Evolutionary conservation across 2,329 filamentous ascomycete genomes (phyloP).

Genomic region (Colletotrichum limetticola): DNA sequence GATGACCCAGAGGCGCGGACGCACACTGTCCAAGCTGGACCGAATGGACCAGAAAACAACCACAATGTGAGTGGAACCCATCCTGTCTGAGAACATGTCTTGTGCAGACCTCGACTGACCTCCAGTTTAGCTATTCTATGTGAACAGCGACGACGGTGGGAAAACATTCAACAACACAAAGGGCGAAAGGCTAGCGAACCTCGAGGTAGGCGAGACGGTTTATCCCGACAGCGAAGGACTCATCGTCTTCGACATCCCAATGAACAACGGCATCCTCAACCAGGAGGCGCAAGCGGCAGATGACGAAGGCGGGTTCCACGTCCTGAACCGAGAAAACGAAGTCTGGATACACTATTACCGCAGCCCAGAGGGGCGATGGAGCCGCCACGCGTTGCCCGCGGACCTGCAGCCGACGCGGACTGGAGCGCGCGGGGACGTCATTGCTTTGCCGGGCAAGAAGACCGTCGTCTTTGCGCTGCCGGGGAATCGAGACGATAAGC

Average conservation of each 20-base stretch:
- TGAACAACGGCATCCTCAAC: constrained; percentile 25
- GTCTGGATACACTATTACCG: constrained; percentile 33
- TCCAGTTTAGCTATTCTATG: constrained; percentile 17
- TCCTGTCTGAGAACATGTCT: background rate
- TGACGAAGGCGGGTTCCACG: constrained; percentile 25
- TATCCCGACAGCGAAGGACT: constrained; percentile 27
- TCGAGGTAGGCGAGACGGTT: constrained; percentile 27
- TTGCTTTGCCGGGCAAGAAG: constrained; percentile 8
- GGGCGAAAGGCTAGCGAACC: constrained; percentile 23
- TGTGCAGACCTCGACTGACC: background rate
- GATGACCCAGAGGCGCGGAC: constrained; percentile 23
- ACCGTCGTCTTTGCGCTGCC: constrained; percentile 28
- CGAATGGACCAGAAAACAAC: constrained; percentile 33
- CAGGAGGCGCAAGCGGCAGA: constrained; percentile 32
- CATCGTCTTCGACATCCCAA: constrained; percentile 32
- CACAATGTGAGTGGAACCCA: background rate
- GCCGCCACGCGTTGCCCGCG: constrained; percentile 9
- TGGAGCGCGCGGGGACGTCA: constrained; percentile 21
- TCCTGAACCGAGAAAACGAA: constrained; percentile 28
- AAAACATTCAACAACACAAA: constrained; percentile 14
- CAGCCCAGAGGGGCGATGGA: constrained; percentile 14
- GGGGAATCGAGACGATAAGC: constrained; percentile 22
- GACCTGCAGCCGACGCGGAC: constrained; percentile 24
- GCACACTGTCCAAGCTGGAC: constrained; percentile 29
- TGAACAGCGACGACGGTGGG: constrained; percentile 22